A percentile compares a stretch with the other conserved stretches of the same genome.
Conservation (phyloP, 2,329 filamentous ascomycete genomes). For the Leptoxyphium fumago region DNA sequence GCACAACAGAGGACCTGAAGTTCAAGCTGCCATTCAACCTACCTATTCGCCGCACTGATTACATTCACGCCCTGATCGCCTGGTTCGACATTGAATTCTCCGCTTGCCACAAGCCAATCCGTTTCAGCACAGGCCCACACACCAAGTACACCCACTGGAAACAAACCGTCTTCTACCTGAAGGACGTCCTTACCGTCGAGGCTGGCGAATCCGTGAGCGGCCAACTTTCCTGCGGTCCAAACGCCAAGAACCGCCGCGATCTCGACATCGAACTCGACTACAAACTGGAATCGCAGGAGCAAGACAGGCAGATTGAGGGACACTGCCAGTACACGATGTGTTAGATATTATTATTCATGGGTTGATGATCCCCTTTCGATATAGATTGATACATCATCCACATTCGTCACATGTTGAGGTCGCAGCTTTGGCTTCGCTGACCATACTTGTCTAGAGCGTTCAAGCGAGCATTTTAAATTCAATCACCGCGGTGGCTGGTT, state of each 20-base stretch:
- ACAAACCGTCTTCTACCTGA: slow-evolving; percentile 96
- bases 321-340: slow-evolving; percentile 64
- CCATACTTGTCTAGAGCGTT: slow-evolving; percentile 4
- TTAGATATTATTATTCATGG: slow-evolving; percentile 9
- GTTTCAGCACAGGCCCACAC: slow-evolving; percentile 92
- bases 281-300: slow-evolving; percentile 61
- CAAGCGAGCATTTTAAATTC: not conserved
- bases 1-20: slow-evolving; percentile 66
- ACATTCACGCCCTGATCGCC: slow-evolving; percentile 86
- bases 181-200: slow-evolving; percentile 83
- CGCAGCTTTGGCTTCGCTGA: slow-evolving; percentile 25
- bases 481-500: too few species aligned
- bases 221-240: slow-evolving; percentile 68
- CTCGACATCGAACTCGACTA: slow-evolving; percentile 84
- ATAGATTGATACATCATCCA: not conserved
- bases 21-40: slow-evolving; percentile 71
- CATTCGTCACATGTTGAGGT: slow-evolving; percentile 9
- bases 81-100: slow-evolving; percentile 99
- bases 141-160: slow-evolving; percentile 99
- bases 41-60: slow-evolving; percentile 70
- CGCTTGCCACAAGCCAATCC: slow-evolving; percentile 93
- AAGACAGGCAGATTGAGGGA: slow-evolving; percentile 52
- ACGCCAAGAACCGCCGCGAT: slow-evolving; percentile 86
- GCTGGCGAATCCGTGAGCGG: slow-evolving; percentile 67
- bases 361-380: not conserved